Percentiles rank a stretch among this genome's conserved stretches.
phyloP scores from a whole-genome alignment of 345 rosid genomes.

The Tarenaya hassleriana region DNA sequence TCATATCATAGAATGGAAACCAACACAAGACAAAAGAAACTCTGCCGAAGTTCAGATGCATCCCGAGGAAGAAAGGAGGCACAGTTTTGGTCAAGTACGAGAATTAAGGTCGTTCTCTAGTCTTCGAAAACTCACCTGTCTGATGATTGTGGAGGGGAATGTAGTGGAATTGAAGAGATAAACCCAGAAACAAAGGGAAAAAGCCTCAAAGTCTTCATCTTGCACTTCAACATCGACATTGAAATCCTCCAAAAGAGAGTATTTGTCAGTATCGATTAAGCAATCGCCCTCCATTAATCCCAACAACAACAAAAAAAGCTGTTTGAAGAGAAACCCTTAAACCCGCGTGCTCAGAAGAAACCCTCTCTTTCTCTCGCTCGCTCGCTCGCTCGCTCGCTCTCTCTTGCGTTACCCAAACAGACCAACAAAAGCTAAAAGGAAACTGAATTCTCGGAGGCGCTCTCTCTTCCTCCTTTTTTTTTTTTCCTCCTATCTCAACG shows the following conservation, averaged over 20 bases:
- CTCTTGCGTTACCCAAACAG: constrained; percentile 25
- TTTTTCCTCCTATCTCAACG: background rate
- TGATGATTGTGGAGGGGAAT: constrained; percentile 44
- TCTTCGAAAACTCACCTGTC: constrained; percentile 38
- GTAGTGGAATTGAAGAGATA: constrained; percentile 48
- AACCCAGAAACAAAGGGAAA: constrained; percentile 61
- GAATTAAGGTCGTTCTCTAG: background rate
- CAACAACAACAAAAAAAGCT: background rate
- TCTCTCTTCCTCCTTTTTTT: background rate
- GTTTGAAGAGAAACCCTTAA: constrained; percentile 23
- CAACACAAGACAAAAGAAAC: too few species aligned
- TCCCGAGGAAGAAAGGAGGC: constrained; percentile 1
- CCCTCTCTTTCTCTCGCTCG: constrained; percentile 7
- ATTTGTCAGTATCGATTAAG: constrained; percentile 32
- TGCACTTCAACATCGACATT: constrained; percentile 36
- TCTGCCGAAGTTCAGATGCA: too few species aligned
- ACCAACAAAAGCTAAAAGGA: constrained; percentile 13
- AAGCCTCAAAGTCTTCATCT: constrained; percentile 32
- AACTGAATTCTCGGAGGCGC: constrained; percentile 11
- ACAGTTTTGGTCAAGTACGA: constrained; percentile 1
- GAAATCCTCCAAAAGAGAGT: constrained; percentile 45
- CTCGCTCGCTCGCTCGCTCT: constrained; percentile 19
- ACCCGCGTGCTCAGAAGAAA: constrained; percentile 7
- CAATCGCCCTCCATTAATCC: constrained; percentile 34
- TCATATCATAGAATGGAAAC: too few species aligned